phyloP scores from a whole-genome alignment of 2,329 filamentous ascomycete species.

The Capronia epimyces region DNA sequence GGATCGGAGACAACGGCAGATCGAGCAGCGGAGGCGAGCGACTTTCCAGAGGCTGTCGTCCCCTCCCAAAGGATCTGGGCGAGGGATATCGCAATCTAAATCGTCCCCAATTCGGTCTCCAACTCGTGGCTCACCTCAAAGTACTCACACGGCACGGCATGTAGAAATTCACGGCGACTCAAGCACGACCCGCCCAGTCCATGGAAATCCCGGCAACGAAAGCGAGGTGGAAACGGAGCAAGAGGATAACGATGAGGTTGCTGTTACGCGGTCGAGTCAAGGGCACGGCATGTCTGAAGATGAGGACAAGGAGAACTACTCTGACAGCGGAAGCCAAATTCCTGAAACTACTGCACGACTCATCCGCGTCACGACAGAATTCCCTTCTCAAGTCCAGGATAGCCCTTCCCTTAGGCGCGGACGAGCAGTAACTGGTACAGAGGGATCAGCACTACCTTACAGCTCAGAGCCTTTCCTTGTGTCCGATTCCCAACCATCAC shows the following conservation, averaged over 20 bases:
- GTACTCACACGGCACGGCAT: not conserved
- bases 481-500: constrained; percentile 25
- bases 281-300: constrained; percentile 34
- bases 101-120: constrained; percentile 16
- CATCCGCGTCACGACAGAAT: constrained; percentile 5
- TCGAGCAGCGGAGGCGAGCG: constrained; percentile 10
- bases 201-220: constrained; percentile 22
- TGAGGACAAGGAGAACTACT: constrained; percentile 46
- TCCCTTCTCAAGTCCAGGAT: constrained; percentile 12
- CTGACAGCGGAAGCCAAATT: constrained; percentile 30
- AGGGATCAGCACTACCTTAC: not conserved
- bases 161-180: not conserved
- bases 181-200: constrained; percentile 1
- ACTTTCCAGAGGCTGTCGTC: constrained; percentile 13
- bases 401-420: constrained; percentile 19
- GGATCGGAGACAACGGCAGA: constrained; percentile 10
- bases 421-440: not conserved
- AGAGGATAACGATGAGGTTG: constrained; percentile 37
- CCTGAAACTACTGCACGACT: constrained; percentile 31
- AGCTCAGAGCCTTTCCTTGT: constrained; percentile 21
- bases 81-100: constrained; percentile 9
- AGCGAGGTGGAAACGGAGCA: constrained; percentile 46
- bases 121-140: not conserved
- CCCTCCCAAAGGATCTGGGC: constrained; percentile 4
- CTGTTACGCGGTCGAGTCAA: constrained; percentile 31